These are phyloP conservation scores for Carallia pectinifolia DNA, from an alignment of 345 rosid species.

Conservation along the genomic window DNA sequence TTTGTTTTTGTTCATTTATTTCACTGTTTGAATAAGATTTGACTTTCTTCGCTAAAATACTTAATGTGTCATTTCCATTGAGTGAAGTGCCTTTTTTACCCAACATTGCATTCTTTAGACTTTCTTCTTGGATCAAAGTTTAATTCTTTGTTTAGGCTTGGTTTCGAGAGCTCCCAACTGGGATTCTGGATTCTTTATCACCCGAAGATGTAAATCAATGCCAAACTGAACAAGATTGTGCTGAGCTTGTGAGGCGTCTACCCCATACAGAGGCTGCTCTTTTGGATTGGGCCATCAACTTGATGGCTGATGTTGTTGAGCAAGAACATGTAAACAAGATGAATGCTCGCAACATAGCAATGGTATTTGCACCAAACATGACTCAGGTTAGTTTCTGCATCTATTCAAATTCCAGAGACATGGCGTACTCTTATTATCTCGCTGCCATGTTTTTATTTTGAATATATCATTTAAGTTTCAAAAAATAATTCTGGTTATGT, in stretches of 20 bases:
- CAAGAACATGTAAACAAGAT: constrained; percentile 25
- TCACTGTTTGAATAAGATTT: neutral
- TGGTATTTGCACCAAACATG: constrained; percentile 31
- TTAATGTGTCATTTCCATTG: neutral
- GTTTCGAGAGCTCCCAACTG: constrained; percentile 29
- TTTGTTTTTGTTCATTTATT: neutral
- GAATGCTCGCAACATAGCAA: constrained; percentile 31
- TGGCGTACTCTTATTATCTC: neutral
- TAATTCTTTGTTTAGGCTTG: constrained; percentile 25
- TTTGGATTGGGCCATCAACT: constrained; percentile 26
- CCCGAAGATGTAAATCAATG: constrained; percentile 28
- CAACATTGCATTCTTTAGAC: neutral
- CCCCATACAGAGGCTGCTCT: constrained; percentile 26
- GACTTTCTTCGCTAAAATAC: neutral
- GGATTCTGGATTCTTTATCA: constrained; percentile 26
- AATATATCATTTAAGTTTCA: neutral
- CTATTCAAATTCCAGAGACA: neutral
- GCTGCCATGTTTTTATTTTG: neutral
- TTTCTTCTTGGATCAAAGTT: neutral
- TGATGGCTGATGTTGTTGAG: constrained; percentile 30
- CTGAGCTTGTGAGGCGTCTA: constrained; percentile 19
- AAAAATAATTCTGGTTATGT: neutral
- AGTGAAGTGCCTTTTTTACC: neutral
- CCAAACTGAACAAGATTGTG: constrained; percentile 22
- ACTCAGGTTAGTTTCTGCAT: constrained; percentile 11